Conservation (phyloP, 2,329 filamentous ascomycete genomes). For the Helminthosporium solani region DNA sequence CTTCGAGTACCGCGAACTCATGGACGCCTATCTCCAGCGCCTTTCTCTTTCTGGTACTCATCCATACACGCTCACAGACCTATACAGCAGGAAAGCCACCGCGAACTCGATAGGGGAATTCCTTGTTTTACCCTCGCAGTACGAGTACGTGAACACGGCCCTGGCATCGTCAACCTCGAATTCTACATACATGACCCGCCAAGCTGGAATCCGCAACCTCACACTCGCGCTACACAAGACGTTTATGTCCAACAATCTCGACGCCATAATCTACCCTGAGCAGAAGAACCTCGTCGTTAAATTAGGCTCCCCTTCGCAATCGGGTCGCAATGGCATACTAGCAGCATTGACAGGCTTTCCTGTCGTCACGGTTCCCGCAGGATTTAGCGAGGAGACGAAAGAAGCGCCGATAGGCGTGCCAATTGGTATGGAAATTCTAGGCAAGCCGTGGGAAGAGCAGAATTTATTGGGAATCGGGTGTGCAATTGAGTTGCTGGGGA, state of each 20-base stretch:
- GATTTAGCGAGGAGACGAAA: constrained; percentile 52
- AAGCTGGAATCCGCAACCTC: constrained; percentile 54
- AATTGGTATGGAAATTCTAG: constrained; percentile 65
- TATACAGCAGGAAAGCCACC: constrained; percentile 48
- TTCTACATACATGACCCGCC: constrained; percentile 50
- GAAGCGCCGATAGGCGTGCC: constrained; percentile 60
- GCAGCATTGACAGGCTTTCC: constrained; percentile 56
- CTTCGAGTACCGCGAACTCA: constrained; percentile 59
- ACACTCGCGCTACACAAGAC: constrained; percentile 53
- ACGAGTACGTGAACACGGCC: constrained; percentile 55
- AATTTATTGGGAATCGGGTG: constrained; percentile 57
- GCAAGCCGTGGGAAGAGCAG: constrained; percentile 57
- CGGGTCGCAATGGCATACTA: constrained; percentile 60
- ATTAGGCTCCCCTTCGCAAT: constrained; percentile 57
- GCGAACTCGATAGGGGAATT: constrained; percentile 48
- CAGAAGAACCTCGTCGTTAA: constrained; percentile 64
- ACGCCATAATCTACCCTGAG: constrained; percentile 64
- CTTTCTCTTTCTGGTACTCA: constrained; percentile 46
- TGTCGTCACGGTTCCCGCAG: constrained; percentile 56
- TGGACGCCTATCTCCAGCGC: constrained; percentile 58
- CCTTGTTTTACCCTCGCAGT: constrained; percentile 61
- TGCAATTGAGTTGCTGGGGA: constrained; percentile 49
- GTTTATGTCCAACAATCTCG: constrained; percentile 52
- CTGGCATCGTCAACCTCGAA: constrained; percentile 56
- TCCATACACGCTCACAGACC: constrained; percentile 49